Conservation (phyloP, 257 asterid genomes). For the Mitragyna speciosa region DNA sequence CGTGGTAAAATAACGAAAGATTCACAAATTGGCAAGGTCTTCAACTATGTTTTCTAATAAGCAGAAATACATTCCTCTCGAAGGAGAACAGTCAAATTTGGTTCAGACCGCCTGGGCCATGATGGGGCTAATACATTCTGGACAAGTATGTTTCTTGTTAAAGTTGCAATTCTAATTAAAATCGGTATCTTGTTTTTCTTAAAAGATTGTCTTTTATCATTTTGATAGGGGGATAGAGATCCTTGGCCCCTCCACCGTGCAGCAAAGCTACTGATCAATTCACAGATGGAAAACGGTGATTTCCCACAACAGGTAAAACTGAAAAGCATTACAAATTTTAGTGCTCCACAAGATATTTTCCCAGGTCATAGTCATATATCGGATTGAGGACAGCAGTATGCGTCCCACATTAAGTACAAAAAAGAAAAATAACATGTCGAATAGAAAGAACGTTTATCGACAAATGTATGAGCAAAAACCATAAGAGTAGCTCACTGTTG, state of each 20-base stretch:
- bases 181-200: too few species aligned
- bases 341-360: not conserved
- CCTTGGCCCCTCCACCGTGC: slow-evolving; percentile 68
- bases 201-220: not conserved
- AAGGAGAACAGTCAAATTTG: slow-evolving; percentile 66
- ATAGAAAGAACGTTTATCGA: not conserved
- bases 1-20: not conserved
- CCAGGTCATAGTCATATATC: not conserved
- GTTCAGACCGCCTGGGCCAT: slow-evolving; percentile 89
- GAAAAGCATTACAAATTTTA: not conserved
- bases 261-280: slow-evolving; percentile 71
- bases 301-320: slow-evolving; percentile 73
- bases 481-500: not conserved
- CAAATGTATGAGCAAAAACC: too few species aligned
- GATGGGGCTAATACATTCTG: slow-evolving; percentile 79
- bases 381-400: not conserved
- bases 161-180: too few species aligned
- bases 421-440: not conserved
- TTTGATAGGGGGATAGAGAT: slow-evolving; percentile 48
- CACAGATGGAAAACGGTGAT: slow-evolving; percentile 81
- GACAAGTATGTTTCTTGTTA: slow-evolving; percentile 49
- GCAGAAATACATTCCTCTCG: slow-evolving; percentile 67
- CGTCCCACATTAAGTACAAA: too few species aligned
- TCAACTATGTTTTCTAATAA: not conserved
- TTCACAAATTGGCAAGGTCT: not conserved